A percentile compares a stretch with the other conserved stretches of the same genome.
phyloP scores from a whole-genome alignment of 768 basidiomycete genomes.

The Cubamyces sp. region DNA sequence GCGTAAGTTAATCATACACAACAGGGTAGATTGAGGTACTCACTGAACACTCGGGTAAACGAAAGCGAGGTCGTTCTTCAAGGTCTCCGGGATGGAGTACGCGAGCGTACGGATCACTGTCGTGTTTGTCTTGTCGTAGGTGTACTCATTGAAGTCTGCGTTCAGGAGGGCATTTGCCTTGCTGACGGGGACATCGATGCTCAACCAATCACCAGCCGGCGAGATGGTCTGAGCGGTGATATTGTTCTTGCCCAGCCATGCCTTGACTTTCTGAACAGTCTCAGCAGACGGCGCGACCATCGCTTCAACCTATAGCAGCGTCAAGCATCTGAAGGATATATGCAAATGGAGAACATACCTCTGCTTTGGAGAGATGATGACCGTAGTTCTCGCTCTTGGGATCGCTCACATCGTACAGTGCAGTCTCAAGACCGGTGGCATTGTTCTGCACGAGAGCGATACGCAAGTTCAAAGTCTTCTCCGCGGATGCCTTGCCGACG shows the following conservation, averaged over 20 bases:
- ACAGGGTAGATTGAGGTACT: background rate
- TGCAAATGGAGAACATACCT: conserved; percentile 24
- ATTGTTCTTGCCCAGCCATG: conserved; percentile 33
- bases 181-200: conserved; percentile 30
- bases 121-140: conserved; percentile 34
- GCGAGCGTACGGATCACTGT: conserved; percentile 38
- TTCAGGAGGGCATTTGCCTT: conserved; percentile 33
- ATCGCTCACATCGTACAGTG: conserved; percentile 42
- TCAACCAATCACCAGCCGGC: conserved; percentile 35
- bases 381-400: conserved; percentile 42
- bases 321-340: conserved; percentile 1
- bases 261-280: conserved; percentile 31
- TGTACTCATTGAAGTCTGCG: conserved; percentile 35
- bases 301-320: conserved; percentile 28
- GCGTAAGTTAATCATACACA: background rate
- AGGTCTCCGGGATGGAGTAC: conserved; percentile 40
- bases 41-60: conserved; percentile 36
- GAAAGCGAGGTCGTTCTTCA: conserved; percentile 36
- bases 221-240: conserved; percentile 31
- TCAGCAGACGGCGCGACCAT: conserved; percentile 31
- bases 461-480: conserved; percentile 40
- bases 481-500: conserved; percentile 33
- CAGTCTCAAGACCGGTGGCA: conserved; percentile 41
- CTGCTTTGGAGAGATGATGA: conserved; percentile 28
- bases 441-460: conserved; percentile 44